These are phyloP conservation scores for Citrus inodora DNA, from an alignment of 345 rosid genomes.

Conservation along the genomic window DNA sequence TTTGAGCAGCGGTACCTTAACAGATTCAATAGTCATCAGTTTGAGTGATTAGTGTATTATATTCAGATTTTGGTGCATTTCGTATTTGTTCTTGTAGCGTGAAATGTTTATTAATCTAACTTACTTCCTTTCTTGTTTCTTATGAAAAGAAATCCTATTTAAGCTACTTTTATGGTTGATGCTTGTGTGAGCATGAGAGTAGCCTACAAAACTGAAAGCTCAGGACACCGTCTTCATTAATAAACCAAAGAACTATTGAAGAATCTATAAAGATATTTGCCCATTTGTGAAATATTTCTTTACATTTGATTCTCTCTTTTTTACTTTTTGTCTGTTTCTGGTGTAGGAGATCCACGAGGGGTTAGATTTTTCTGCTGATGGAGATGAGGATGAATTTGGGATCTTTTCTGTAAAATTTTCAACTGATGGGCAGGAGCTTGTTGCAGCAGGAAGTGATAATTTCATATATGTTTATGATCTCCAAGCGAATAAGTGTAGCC, in stretches of 20 bases:
- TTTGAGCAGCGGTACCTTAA: not conserved
- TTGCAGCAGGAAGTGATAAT: constrained; percentile 47
- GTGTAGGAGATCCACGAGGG: constrained; percentile 67
- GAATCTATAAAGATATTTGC: not conserved
- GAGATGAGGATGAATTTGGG: constrained; percentile 31
- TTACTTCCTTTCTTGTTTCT: not conserved
- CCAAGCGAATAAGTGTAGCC: constrained; percentile 40
- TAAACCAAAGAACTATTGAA: not conserved
- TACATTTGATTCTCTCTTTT: not conserved
- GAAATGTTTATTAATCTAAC: not conserved
- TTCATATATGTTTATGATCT: constrained; percentile 62
- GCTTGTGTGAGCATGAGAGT: not conserved
- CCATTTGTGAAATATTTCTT: not conserved
- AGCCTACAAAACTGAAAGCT: not conserved
- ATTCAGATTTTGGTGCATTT: not conserved
- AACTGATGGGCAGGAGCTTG: constrained; percentile 64
- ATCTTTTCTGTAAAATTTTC: constrained; percentile 70
- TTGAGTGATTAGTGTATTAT: not conserved
- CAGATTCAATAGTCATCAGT: not conserved
- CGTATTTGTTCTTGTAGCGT: no score
- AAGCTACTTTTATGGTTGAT: not conserved
- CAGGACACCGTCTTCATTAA: not conserved
- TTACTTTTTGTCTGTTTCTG: not conserved
- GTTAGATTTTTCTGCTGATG: constrained; percentile 42
- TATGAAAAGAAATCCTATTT: not conserved